Conservation (phyloP, 2,329 filamentous ascomycete species). For the Alternaria brassicae region DNA sequence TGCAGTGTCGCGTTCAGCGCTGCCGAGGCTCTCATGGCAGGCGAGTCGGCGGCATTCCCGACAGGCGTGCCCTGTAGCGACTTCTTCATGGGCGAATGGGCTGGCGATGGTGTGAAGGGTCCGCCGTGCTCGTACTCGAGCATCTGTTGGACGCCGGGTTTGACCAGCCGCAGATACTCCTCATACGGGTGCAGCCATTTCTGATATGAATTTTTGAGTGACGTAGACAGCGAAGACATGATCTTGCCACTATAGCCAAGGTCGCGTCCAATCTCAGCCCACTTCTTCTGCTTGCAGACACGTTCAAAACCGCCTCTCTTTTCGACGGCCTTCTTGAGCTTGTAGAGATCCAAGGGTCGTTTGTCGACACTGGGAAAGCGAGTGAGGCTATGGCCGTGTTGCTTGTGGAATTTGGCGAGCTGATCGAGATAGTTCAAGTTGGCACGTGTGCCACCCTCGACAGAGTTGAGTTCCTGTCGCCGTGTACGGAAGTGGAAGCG, state of each 20-base stretch:
- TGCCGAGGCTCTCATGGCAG: constrained; percentile 66
- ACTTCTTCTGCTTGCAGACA: constrained; percentile 97
- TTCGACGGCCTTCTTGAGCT: constrained; percentile 95
- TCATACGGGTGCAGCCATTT: constrained; percentile 97
- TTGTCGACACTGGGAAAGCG: constrained; percentile 97
- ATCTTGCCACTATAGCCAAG: constrained; percentile 99
- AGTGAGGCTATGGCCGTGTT: constrained; percentile 92
- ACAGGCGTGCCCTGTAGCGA: constrained; percentile 58
- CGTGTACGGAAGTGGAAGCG: constrained; percentile 96
- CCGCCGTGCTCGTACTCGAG: constrained; percentile 92
- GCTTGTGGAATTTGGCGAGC: constrained; percentile 94
- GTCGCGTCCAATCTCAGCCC: constrained; percentile 97
- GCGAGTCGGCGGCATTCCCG: constrained; percentile 68
- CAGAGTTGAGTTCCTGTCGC: constrained; percentile 95
- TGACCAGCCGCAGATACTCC: constrained; percentile 87
- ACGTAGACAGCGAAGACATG: constrained; percentile 98
- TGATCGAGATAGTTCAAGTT: constrained; percentile 97
- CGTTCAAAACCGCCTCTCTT: constrained; percentile 92
- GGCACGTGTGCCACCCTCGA: constrained; percentile 95
- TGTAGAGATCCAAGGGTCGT: constrained; percentile 92
- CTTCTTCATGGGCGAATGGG: constrained; percentile 74
- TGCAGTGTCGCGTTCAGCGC: constrained; percentile 64
- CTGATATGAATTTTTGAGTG: constrained; percentile 96
- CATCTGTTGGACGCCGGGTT: constrained; percentile 96
- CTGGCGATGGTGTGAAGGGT: constrained; percentile 80